Base-by-base conservation (phyloP, 257 asterid genomes). In the Plantago major region DNA sequence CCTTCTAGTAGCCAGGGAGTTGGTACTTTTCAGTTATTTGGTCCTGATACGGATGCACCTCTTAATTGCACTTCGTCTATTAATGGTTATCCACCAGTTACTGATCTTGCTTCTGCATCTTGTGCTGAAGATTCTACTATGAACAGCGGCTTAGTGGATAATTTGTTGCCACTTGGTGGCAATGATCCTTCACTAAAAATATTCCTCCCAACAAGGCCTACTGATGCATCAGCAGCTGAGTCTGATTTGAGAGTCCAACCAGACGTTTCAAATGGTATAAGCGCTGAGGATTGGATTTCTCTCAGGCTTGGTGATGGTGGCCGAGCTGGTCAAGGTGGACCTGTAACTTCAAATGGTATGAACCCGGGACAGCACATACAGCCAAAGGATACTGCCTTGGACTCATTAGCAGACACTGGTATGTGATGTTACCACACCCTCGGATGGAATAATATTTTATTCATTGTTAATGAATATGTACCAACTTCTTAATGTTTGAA, bases 161-260 rank as follows among this genome's bases (percentile, higher is more conserved):
- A 89, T 76, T 84, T 82, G 63, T 69, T 85, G 70, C 84, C 81
- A 15, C 78, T 74, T 72, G 69, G 74, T 70, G 85, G 89, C 61
- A 81, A 74, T 59, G 99, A 93, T 71, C 96, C 87, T 13, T 74
- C 97, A 0, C 96, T 89, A 64, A 95, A 93, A 67, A 80, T 89
- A 83, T 93, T 89, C 82, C 89, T 93, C 52, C 92, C 99, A 40
- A 76, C 99, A 16, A 85, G 84, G 78, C 89, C 95, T 11, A 78
- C 95, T 49, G 87, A 76, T 69, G 69, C 81, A 61, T 75, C 91
- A 43, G 64, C 71, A n/a, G 63, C 63, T 6, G 83, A 79, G 77
- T 71, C 77, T 72, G 92, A 78, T 71, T 26, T 69, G 72, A 67
- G 84, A 74, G 86, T 76, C 66, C 85, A 64, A 55, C 85, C 76